phyloP scores from a whole-genome alignment of 2,329 filamentous ascomycete species.

The Cladosporium sp. region DNA sequence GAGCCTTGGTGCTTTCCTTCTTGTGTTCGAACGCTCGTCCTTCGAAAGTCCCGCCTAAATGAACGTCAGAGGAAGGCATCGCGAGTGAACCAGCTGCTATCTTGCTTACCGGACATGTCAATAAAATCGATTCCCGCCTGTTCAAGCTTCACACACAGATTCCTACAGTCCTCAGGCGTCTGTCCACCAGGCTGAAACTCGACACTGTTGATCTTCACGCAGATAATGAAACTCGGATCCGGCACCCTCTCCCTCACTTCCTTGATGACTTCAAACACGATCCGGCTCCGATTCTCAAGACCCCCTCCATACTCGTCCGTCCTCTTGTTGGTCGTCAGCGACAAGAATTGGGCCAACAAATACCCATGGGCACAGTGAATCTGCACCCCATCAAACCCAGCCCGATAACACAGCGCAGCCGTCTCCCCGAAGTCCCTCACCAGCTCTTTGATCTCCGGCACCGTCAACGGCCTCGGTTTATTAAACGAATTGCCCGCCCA shows the following conservation, averaged over 20 bases:
- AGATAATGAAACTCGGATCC: conserved; percentile 24
- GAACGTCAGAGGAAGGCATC: too few relatives aligned
- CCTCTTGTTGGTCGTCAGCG: conserved; percentile 35
- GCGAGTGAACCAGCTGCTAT: not conserved
- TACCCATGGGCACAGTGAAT: conserved; percentile 36
- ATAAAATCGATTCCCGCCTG: conserved; percentile 21
- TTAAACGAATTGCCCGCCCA: conserved; percentile 26
- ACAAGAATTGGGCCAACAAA: conserved; percentile 37
- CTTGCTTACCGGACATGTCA: conserved; percentile 20
- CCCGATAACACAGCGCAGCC: conserved; percentile 22
- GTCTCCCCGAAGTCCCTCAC: conserved; percentile 23
- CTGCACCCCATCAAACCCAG: conserved; percentile 29
- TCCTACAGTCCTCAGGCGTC: conserved; percentile 22
- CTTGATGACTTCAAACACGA: conserved; percentile 38
- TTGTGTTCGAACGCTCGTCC: conserved; percentile 25
- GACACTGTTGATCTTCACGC: conserved; percentile 27
- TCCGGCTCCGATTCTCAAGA: conserved; percentile 34
- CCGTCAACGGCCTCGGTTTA: conserved; percentile 22
- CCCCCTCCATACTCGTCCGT: conserved; percentile 39
- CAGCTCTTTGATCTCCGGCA: conserved; percentile 25
- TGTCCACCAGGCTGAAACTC: conserved; percentile 26
- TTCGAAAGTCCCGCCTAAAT: conserved; percentile 49
- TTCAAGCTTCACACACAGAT: conserved; percentile 23
- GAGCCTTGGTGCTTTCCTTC: conserved; percentile 23
- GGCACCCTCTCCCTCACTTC: conserved; percentile 22